Base-by-base conservation (phyloP, 352 stramenopile genomes). In the Pythium phragmitis region DNA sequence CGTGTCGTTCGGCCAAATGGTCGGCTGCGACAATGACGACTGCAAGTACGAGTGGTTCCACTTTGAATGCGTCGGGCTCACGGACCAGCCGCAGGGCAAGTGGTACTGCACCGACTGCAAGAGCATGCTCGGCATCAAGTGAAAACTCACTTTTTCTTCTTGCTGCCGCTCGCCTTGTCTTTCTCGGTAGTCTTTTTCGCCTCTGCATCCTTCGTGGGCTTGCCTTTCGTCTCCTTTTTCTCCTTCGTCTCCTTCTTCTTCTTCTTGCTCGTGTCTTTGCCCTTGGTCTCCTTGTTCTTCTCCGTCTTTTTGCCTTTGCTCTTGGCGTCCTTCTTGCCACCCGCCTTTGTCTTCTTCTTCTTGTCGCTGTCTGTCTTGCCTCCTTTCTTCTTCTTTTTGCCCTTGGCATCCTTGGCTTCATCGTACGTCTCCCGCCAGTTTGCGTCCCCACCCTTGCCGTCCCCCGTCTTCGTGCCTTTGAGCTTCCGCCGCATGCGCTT, bases 1-100 rank as follows among this genome's bases (percentile, higher is more conserved):
- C 48, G 85, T 96, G 43, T 96, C 90, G 46, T 97, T 92, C 63
- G 90, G 90, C 8, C 85, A 97, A 57, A 97, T 97, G 90, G 85
- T 97, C 14, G 90, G 89, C 61, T 97, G 90, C 62, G 90, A 97
- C 72, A 96, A 97, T 58, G 86, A 95, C 69, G 88, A 94, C 69
- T 97, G 90, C 84, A 93, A 96, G 73, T 96, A 94, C 75, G 89
- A 96, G 69, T 97, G 89, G 89, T 97, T 96, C 69, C 89, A 97
- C 70, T 96, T 96, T 59, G 76, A 88, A 63, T 97, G 89, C 65
- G 89, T 97, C 16, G 86, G 87, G 9, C 79, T 97, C 54, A 89
- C 80, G 37, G 84, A 95, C 46, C 86, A 95, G 65, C 86, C 86
- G 19, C 72, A 79, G 2, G 86, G 84, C 63, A 89, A 84, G 39